These are phyloP conservation scores for Coemansia guatemalensis DNA, from an alignment of 192 early-diverging fungal genomes.

Conservation along the genomic window DNA sequence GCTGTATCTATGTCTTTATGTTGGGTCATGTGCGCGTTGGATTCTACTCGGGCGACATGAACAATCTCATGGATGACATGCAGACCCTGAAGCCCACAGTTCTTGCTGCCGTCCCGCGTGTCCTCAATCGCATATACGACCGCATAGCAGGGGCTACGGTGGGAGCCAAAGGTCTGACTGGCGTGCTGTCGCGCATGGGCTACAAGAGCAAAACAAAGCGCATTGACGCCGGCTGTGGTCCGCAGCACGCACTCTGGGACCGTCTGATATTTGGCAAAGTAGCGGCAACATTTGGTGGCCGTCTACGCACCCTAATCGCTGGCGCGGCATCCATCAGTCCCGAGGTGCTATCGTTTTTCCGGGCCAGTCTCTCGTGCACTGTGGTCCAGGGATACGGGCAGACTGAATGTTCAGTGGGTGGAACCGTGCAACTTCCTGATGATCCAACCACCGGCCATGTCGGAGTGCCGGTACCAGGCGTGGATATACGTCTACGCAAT, in stretches of 20 bases:
- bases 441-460: constrained; percentile 66
- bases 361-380: constrained; percentile 52
- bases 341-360: constrained; percentile 78
- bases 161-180: constrained; percentile 46
- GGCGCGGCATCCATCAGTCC: constrained; percentile 68
- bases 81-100: constrained; percentile 70
- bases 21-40: constrained; percentile 64
- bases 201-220: constrained; percentile 57
- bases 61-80: constrained; percentile 73
- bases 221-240: constrained; percentile 54
- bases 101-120: constrained; percentile 67
- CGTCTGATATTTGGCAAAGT: constrained; percentile 81
- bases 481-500: constrained; percentile 80
- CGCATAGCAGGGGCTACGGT: constrained; percentile 57
- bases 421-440: constrained; percentile 43
- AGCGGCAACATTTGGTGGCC: constrained; percentile 68
- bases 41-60: constrained; percentile 70
- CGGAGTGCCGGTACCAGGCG: constrained; percentile 61
- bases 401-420: constrained; percentile 64
- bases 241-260: constrained; percentile 80
- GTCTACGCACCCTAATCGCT: constrained; percentile 66
- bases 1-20: constrained; percentile 51
- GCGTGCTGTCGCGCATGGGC: constrained; percentile 50
- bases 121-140: constrained; percentile 81
- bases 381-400: constrained; percentile 84